phyloP scores from a whole-genome alignment of 176 grass and related monocot genomes.

The Rhynchospora tenuis region DNA sequence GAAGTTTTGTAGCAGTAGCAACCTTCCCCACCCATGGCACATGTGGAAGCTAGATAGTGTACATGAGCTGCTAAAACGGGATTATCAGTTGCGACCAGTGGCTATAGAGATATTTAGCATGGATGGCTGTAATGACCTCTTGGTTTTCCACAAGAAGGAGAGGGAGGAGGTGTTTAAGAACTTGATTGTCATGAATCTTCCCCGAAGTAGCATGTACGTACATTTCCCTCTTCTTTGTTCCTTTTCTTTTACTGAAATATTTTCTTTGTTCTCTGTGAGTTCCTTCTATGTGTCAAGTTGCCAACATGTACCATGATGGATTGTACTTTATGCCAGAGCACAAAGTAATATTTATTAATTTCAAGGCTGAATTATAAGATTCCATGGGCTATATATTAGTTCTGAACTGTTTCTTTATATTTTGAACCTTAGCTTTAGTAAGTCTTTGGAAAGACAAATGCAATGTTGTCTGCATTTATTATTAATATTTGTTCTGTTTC shows the following conservation, averaged over 20 bases:
- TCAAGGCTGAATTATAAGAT: background rate
- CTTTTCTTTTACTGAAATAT: background rate
- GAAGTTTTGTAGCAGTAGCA: conserved; percentile 71
- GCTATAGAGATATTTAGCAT: conserved; percentile 99
- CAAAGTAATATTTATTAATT: background rate
- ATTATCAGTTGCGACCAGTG: conserved; percentile 96
- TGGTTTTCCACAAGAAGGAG: conserved; percentile 99
- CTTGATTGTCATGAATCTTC: conserved; percentile 91
- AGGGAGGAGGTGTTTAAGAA: conserved; percentile 97
- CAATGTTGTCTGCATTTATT: background rate
- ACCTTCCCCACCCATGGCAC: conserved; percentile 92
- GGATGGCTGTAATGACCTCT: conserved; percentile 97
- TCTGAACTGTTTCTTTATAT: too few species aligned
- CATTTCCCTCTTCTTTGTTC: conserved; percentile 16
- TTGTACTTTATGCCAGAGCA: background rate
- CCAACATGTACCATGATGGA: background rate
- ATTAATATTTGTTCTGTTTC: background rate
- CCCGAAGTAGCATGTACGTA: conserved; percentile 97
- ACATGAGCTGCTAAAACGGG: conserved; percentile 92
- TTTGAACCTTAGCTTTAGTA: background rate
- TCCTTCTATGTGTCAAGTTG: background rate
- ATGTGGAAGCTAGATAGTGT: conserved; percentile 99
- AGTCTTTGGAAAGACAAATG: background rate
- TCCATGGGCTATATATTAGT: background rate
- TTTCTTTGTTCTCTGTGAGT: background rate